Conservation (phyloP, 2,329 filamentous ascomycete genomes). For the Stachybotrys chlorohalonatus region DNA sequence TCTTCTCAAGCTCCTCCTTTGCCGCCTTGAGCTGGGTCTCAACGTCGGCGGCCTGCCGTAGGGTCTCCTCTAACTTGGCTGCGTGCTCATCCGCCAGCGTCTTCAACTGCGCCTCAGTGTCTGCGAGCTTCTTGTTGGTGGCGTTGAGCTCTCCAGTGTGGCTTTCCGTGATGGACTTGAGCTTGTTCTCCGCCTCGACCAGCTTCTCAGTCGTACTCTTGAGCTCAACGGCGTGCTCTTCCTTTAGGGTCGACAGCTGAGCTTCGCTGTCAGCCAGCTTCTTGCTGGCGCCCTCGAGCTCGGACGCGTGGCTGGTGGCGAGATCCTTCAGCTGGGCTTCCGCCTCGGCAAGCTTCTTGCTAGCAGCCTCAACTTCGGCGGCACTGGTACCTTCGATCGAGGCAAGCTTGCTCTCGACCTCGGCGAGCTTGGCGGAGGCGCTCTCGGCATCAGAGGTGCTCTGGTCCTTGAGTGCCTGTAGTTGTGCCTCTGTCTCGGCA, state of each 20-base stretch:
- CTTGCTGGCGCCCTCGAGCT: slow-evolving; percentile 19
- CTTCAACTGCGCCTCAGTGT: slow-evolving; percentile 1
- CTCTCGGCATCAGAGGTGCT: slow-evolving; percentile 1
- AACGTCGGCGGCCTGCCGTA: not conserved
- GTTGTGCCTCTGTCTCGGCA: not conserved
- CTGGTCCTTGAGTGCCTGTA: slow-evolving; percentile 1
- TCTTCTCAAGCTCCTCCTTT: slow-evolving; percentile 7
- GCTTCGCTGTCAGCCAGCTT: slow-evolving; percentile 1
- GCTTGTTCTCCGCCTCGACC: slow-evolving; percentile 9
- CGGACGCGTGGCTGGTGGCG: slow-evolving; percentile 18
- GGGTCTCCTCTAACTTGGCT: slow-evolving; percentile 1
- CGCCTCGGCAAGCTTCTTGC: slow-evolving; percentile 6
- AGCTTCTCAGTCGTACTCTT: slow-evolving; percentile 1
- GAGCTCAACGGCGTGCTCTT: slow-evolving; percentile 1
- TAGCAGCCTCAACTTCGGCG: slow-evolving; percentile 3
- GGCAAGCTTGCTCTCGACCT: slow-evolving; percentile 7
- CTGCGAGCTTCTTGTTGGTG: not conserved
- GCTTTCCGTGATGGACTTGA: slow-evolving; percentile 1
- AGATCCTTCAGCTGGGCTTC: slow-evolving; percentile 19
- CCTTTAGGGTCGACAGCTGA: not conserved
- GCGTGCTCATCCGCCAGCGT: slow-evolving; percentile 4
- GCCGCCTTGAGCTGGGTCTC: slow-evolving; percentile 1
- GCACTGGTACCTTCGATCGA: slow-evolving; percentile 9
- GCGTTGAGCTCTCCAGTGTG: not conserved
- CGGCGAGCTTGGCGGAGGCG: slow-evolving; percentile 7